Conservation (phyloP, 2,329 filamentous ascomycete species). For the Fusarium irregulare region DNA sequence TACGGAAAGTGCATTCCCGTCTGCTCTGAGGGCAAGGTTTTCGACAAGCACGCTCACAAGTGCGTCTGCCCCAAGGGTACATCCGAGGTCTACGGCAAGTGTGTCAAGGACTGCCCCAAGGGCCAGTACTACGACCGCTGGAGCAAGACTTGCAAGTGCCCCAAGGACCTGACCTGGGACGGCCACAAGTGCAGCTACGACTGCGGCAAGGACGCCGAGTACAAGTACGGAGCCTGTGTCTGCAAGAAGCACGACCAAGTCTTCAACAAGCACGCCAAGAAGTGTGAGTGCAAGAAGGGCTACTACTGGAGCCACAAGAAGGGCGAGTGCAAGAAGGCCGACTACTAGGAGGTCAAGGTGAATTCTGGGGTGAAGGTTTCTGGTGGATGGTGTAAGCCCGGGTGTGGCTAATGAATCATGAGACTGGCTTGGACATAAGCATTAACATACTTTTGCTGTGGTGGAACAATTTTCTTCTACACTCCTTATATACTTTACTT, state of each 20-base stretch:
- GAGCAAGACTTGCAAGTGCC: conserved; percentile 33
- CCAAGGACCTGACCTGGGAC: conserved; percentile 35
- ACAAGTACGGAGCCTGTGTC: conserved; percentile 35
- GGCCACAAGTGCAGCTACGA: conserved; percentile 29
- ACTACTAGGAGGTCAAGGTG: background rate
- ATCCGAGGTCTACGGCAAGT: conserved; percentile 21
- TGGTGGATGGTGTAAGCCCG: conserved; percentile 2
- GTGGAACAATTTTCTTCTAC: conserved; percentile 24
- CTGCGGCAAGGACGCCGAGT: conserved; percentile 37
- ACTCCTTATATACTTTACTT: conserved; percentile 38
- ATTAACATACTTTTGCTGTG: conserved; percentile 7
- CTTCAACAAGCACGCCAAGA: conserved; percentile 29
- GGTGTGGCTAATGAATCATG: conserved; percentile 11
- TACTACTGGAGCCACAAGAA: conserved; percentile 25
- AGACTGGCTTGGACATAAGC: conserved; percentile 15
- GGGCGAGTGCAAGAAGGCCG: conserved; percentile 31
- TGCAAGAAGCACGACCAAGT: conserved; percentile 36
- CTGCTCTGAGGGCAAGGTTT: conserved; percentile 19
- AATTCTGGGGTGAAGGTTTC: background rate
- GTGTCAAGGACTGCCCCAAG: conserved; percentile 25
- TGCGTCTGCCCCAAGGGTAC: conserved; percentile 30
- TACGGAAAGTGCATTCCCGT: conserved; percentile 21
- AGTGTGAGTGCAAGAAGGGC: conserved; percentile 32
- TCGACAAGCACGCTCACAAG: conserved; percentile 11
- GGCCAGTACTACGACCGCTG: conserved; percentile 37